Conservation (phyloP, 108 stramenopile species). For the Parmales sp. region DNA sequence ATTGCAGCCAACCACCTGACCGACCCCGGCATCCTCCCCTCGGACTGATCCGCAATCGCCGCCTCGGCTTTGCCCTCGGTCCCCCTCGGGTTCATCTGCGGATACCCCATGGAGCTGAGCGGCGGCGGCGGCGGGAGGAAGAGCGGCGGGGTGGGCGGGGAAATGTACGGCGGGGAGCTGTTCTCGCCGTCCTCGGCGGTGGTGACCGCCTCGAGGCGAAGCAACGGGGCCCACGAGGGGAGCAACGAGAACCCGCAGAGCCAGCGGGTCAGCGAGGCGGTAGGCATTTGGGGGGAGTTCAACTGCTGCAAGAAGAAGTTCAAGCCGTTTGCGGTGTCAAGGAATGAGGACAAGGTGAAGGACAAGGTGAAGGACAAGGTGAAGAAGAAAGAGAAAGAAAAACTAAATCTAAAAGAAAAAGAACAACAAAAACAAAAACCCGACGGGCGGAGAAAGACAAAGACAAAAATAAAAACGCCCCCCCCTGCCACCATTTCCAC, state of each 20-base stretch:
- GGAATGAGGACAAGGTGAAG: too few species aligned
- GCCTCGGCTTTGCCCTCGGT: not conserved
- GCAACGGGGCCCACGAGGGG: not conserved
- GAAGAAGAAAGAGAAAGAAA: not conserved
- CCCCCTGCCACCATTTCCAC: not conserved
- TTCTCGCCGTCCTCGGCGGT: not conserved
- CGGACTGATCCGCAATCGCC: not conserved
- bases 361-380: too few species aligned
- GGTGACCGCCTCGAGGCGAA: not conserved
- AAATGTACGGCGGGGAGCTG: not conserved
- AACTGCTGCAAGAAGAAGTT: slow-evolving; percentile 4
- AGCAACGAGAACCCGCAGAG: not conserved
- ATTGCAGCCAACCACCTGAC: too few species aligned
- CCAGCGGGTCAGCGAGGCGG: not conserved
- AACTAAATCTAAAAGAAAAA: too few species aligned
- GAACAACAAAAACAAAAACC: not conserved
- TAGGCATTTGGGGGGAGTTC: not conserved
- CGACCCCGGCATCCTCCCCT: slow-evolving; percentile 11
- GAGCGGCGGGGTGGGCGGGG: not conserved
- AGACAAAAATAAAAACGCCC: not conserved
- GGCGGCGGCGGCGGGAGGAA: too few species aligned
- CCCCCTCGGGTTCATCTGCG: not conserved
- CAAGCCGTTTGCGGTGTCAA: not conserved
- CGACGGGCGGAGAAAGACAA: not conserved
- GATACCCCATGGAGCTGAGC: not conserved